Evolutionary conservation across 176 grass and related monocot species (phyloP), one percentile per base, ranked within the genome.

Genomic region (Avena sativa): DNA sequence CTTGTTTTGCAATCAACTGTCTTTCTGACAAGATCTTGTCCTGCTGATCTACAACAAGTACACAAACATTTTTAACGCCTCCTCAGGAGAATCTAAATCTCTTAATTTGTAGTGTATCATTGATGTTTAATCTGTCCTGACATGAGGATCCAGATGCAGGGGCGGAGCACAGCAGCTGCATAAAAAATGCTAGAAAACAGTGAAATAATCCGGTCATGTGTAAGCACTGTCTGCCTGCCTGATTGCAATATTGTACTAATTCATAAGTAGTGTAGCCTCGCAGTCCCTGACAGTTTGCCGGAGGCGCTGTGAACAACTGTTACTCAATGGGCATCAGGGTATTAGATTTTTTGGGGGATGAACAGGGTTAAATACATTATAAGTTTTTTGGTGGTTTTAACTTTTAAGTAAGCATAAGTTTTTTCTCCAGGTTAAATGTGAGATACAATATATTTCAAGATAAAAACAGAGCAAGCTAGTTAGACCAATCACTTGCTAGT

Each of bases 31-130:
- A 84, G 76, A 87, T 91, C 85, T 58, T 50, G 38, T 28, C 26
- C 81, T 87, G 20, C 4, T 66, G 67, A 87, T 91, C 56, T 62
- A 64, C 52, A 32, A 32, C 68, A 49, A 66, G 85, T 80, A 87
- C 81, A 43, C 57, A 4, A 6, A 19, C 14, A 12, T 21, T 80
- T 83, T 67, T 38, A 75, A 68, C 68, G 58, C 10, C 15, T 26
- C 6, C 58, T 10, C 6, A 67, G 20, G 5, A 12, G 4, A 75
- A 91, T 87, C 66, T 2, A 84, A 28, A 79, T 80, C 68, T 59
- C 20, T 80, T 66, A 79, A 74, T 80, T 79, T 36, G 38, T 73
- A 68, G 36, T 2, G 36, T 30, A 68, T 28, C 32, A 57, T 82
- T 70, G 20, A 9, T 66, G 8, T n/a, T 69, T 49, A 12, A 20